Evolutionary conservation across 2,329 filamentous ascomycete genomes (phyloP).

Genomic region (Fusarium piperis): DNA sequence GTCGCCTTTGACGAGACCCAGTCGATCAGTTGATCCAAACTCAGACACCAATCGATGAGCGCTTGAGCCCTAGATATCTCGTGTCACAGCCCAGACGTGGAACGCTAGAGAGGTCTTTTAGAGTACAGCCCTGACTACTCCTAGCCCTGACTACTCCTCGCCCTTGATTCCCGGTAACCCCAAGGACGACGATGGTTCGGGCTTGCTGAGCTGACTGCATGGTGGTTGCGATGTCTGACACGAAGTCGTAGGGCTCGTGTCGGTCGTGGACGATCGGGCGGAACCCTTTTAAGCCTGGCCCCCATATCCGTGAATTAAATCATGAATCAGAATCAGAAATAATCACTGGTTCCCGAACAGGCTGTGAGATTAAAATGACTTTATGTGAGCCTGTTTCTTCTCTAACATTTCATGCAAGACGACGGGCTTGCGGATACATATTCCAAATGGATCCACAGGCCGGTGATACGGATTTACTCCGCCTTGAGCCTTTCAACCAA

Average conservation of each 20-base stretch:
- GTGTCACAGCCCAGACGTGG: neutral
- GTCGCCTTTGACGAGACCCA: neutral
- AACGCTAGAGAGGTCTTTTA: neutral
- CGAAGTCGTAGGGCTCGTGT: neutral
- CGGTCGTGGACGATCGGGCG: neutral
- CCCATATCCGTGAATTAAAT: neutral
- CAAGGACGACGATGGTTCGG: slow-evolving; percentile 11
- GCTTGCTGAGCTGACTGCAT: neutral
- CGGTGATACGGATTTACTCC: neutral
- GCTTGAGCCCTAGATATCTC: neutral
- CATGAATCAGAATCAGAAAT: neutral
- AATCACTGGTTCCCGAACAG: neutral
- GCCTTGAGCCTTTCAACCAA: neutral
- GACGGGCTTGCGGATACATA: neutral
- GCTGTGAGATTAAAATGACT: neutral
- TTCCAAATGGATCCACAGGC: neutral
- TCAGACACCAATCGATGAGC: neutral
- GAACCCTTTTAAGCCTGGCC: neutral
- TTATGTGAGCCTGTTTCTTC: neutral
- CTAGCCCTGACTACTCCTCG: neutral
- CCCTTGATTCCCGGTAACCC: slow-evolving; percentile 13
- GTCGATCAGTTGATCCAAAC: neutral
- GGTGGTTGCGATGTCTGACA: neutral
- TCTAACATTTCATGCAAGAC: neutral
- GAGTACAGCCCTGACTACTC: neutral